These are phyloP conservation scores for Ordospora colligata DNA, from an alignment of 371 early-diverging fungal genomes.

Conservation along the genomic window DNA sequence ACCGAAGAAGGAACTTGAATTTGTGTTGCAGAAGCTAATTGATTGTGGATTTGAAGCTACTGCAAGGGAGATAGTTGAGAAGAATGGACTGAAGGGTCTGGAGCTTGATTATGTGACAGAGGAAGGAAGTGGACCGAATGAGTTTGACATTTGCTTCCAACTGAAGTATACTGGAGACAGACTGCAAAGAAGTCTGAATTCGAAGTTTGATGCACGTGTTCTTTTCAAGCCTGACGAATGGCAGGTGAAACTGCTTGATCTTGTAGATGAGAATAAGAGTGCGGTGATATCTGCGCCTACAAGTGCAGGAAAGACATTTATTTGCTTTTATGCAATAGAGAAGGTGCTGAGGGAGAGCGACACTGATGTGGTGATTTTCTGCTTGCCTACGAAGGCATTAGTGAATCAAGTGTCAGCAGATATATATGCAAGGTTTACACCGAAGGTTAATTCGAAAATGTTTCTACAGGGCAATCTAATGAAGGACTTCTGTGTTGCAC, in stretches of 20 bases:
- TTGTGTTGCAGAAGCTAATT: slow-evolving; percentile 50
- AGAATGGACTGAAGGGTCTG: slow-evolving; percentile 24
- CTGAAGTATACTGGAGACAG: slow-evolving; percentile 59
- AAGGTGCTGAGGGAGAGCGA: slow-evolving; percentile 62
- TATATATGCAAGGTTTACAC: slow-evolving; percentile 63
- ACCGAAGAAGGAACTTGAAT: slow-evolving; percentile 46
- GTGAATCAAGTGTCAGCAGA: slow-evolving; percentile 66
- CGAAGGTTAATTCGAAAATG: slow-evolving; percentile 55
- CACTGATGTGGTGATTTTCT: slow-evolving; percentile 62
- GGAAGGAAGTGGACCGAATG: slow-evolving; percentile 45
- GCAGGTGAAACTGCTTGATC: slow-evolving; percentile 63
- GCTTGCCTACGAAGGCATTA: slow-evolving; percentile 65
- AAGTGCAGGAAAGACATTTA: slow-evolving; percentile 65
- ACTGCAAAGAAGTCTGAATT: slow-evolving; percentile 57
- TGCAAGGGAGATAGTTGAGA: slow-evolving; percentile 52
- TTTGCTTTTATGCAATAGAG: slow-evolving; percentile 66
- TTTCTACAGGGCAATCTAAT: slow-evolving; percentile 59
- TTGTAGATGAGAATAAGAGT: slow-evolving; percentile 60
- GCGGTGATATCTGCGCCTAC: slow-evolving; percentile 65
- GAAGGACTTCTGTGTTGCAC: slow-evolving; percentile 54
- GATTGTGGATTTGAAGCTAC: slow-evolving; percentile 59
- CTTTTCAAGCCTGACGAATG: slow-evolving; percentile 64
- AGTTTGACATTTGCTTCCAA: slow-evolving; percentile 61
- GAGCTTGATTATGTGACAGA: slow-evolving; percentile 16
- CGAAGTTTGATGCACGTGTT: slow-evolving; percentile 61